These are phyloP conservation scores for Sporopachydermia cereana DNA, from an alignment of 1,139 yeast genomes.

Conservation along the genomic window DNA sequence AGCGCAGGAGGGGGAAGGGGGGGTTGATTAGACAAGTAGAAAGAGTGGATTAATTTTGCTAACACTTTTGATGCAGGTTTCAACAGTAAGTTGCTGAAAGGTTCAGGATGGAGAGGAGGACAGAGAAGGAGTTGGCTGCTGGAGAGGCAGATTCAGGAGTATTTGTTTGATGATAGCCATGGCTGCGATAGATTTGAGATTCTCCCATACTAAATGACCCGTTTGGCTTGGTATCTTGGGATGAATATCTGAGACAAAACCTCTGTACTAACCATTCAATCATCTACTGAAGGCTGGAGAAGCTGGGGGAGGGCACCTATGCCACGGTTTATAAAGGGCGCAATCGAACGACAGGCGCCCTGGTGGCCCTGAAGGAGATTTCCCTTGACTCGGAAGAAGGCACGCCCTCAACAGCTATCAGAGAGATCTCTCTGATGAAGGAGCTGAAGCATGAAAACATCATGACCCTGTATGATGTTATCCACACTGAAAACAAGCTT, in stretches of 20 bases:
- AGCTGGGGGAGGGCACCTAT: constrained; percentile 94
- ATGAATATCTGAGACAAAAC: neutral
- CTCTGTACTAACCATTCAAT: neutral
- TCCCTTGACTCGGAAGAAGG: constrained; percentile 95
- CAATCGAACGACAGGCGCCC: constrained; percentile 80
- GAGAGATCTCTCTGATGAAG: constrained; percentile 94
- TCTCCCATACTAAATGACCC: neutral
- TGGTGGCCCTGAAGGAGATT: constrained; percentile 91
- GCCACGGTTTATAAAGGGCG: constrained; percentile 97
- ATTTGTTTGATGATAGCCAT: neutral
- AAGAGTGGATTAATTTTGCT: too few species aligned
- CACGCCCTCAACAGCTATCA: constrained; percentile 93
- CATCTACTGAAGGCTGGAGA: constrained; percentile 44
- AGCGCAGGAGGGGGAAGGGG: neutral
- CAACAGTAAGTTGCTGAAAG: neutral
- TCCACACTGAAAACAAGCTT: constrained; percentile 91
- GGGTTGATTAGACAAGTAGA: neutral
- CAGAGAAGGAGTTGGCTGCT: neutral
- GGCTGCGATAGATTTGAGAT: neutral
- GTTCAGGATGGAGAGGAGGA: neutral
- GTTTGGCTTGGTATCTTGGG: neutral
- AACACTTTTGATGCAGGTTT: neutral
- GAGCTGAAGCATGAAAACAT: constrained; percentile 92
- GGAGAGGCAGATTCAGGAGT: neutral
- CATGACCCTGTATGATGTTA: constrained; percentile 86